Base-by-base conservation (phyloP, 805 yeast genomes). In the Barnettozyma sucrosica region DNA sequence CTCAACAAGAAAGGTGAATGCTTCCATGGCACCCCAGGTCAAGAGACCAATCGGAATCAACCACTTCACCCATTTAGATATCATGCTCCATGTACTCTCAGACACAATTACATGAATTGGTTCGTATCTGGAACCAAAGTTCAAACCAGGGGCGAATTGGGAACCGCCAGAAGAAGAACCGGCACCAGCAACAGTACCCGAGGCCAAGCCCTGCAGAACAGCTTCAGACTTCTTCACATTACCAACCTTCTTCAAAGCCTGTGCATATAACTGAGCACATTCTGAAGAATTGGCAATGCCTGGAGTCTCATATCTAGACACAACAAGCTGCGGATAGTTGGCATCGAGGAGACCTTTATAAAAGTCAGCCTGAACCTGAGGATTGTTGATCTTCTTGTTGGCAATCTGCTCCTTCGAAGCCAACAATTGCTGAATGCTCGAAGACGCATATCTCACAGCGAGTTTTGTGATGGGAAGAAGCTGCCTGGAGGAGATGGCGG, bases 91-190 rank as follows among this genome's bases (percentile, higher is more conserved):
- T 5, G 87, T 80, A 24, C 95, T 80, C 63, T 92, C 99, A 19
- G 93, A 80, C 18, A 93, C 86, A 16, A 92, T 77, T n/a, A 93
- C 99, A 66, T 92, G 96, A 36, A 93, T 76, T 2, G 99, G 99
- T 52, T 88, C 95, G 49, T 77, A 67, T 48, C 83, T 76, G 2
- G 88, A 68, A 1, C 95, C 96, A 56, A 60, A 44, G 65, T 68
- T 36, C 59, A 60, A 65, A 68, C 64, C 53, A 53, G 48, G 44
- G 3, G 51, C 42, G 58, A 58, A 43, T 55, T 54, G 47, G 52
- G 59, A 33, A 52, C 58, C 49, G 47, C 64, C 59, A 21, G 59
- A 51, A 13, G 59, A 51, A 13, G 51, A 53, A 7, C 46, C 34
- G 20, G 23, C 20, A 18, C 21, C 28, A 2, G 51, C 55, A 49